phyloP scores from a whole-genome alignment of 345 rosid species.

The Acer negundo region DNA sequence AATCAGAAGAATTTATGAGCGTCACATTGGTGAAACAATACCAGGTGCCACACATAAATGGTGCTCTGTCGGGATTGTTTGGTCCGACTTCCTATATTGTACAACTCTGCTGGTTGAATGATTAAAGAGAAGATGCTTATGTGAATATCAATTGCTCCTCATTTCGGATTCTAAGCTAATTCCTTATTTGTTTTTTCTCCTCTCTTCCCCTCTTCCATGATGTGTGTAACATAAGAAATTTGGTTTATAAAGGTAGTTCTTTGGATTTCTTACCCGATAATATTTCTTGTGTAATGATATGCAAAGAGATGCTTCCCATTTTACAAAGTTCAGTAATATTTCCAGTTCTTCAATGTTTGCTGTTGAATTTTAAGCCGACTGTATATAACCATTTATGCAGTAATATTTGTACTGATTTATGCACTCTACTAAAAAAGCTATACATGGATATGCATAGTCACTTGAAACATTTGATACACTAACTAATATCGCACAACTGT shows the following conservation, averaged over 20 bases:
- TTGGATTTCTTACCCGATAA: constrained; percentile 24
- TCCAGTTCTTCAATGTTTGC: neutral
- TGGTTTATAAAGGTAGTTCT: constrained; percentile 33
- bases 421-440: neutral
- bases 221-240: constrained; percentile 47
- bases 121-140: constrained; percentile 13
- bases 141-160: constrained; percentile 18
- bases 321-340: neutral
- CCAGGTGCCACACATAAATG: constrained; percentile 6
- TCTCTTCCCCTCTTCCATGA: constrained; percentile 13
- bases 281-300: constrained; percentile 35
- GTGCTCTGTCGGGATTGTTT: constrained; percentile 20
- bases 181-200: constrained; percentile 7
- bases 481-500: neutral
- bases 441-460: neutral
- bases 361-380: constrained; percentile 11
- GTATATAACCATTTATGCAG: neutral
- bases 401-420: neutral
- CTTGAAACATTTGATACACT: neutral
- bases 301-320: constrained; percentile 22
- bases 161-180: constrained; percentile 13
- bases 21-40: neutral
- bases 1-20: constrained; percentile 4
- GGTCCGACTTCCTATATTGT: constrained; percentile 14
- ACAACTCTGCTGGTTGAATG: constrained; percentile 4